Conservation (phyloP, 192 early-diverging fungal genomes). For the Backusella luteola region DNA sequence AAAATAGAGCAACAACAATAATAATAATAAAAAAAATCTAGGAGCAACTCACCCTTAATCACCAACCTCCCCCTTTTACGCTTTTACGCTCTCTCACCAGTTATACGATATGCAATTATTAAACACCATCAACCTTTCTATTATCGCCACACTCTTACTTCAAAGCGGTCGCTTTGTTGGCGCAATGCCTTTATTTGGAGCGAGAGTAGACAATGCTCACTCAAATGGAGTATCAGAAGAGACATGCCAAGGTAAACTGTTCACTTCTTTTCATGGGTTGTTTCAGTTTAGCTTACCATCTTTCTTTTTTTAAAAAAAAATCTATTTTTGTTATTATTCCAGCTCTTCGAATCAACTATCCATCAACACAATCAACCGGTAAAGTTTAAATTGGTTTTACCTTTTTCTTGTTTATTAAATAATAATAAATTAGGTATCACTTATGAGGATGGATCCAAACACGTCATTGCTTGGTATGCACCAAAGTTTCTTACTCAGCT, state of each 20-base stretch:
- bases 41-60: slow-evolving; percentile 1
- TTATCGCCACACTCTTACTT: slow-evolving; percentile 8
- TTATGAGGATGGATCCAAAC: neutral
- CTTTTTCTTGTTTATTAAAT: neutral
- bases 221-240: neutral
- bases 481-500: neutral
- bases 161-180: slow-evolving; percentile 3
- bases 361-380: slow-evolving; percentile 2
- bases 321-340: neutral
- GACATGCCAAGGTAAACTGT: neutral
- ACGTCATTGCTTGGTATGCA: slow-evolving; percentile 3
- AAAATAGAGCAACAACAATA: neutral
- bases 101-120: slow-evolving; percentile 16
- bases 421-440: neutral
- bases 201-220: neutral
- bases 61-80: neutral
- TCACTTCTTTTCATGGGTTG: neutral
- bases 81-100: neutral
- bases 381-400: neutral
- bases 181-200: slow-evolving; percentile 10
- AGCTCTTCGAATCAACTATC: slow-evolving; percentile 7
- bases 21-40: neutral
- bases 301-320: neutral
- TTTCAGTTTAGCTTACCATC: neutral
- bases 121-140: neutral